Base-by-base conservation (phyloP, 371 early-diverging fungal species). In the Choanephora cucurbitarum region DNA sequence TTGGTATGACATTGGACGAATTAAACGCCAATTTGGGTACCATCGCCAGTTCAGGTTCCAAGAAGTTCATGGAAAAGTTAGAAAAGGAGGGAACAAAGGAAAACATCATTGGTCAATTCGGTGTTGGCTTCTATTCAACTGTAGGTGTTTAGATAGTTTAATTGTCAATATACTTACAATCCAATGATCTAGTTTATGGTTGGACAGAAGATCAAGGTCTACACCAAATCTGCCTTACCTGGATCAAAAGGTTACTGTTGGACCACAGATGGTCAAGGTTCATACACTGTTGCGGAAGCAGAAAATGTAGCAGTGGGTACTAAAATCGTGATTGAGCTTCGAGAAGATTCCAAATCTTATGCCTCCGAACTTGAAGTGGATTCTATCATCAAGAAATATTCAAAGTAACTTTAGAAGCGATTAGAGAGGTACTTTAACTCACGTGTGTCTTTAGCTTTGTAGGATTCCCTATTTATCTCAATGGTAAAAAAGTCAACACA, bases 61-160 rank as follows among this genome's bases (percentile, higher is more conserved):
- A 92, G 68, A 91, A 89, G 39, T 96, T 97, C 68, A 72, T 96
- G 61, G 88, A 94, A 62, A 83, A 86, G 60, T 60, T 96, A 65
- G 86, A 91, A 45, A 79, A 82, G 21, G 79, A 87, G 34, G 79
- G 79, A 11, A 83, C 86, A 43, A 87, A 77, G 49, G 84, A 83
- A 52, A 82, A 82, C 53, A 88, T 98, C 64, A 98, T 99, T 75
- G 99, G 99, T 47, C 99, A 99, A 79, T 99, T 99, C 77, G 99
- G 99, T 83, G 91, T 91, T 51, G 90, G 91, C 44, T 91, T 92
- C 67, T 91, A 92, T 62, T 92, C 90, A 41, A 90, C 92, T 18
- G 84, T 82, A 73, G 72, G 57, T 1, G 7, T 1, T 15, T 34
- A 6, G 4, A 37, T 39, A 39, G n/a, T n/a, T n/a, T n/a, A n/a